Evolutionary conservation across 345 rosid species (phyloP), one percentile per base, ranked within the genome.

Genomic region (Viola odorata): DNA sequence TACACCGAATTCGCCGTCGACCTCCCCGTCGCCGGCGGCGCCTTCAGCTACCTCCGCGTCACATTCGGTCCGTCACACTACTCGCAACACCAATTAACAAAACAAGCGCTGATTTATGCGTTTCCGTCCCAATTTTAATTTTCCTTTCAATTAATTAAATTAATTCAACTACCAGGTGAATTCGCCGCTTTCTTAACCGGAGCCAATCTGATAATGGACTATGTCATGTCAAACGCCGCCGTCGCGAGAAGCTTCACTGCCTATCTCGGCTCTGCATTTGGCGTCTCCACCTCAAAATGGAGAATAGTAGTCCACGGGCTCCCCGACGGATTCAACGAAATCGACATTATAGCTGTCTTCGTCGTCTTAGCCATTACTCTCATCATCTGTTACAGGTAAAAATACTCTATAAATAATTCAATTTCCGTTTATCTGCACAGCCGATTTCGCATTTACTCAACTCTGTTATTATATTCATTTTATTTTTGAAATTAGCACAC

Each of bases 1-100:
- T 92, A 92, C 81, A 92, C 98, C 0, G 98, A 92, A 68, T 92
- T 92, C 71, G 98, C 98, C 63, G 98, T 92, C 9, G 92, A 87
- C 55, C 78, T 92, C 74, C 98, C 96, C 40, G 89, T 92, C n/a
- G 98, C 98, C 53, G 98, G 98, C 40, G 98, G 98, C 17, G 96
- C 98, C 17, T 91, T 89, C 72, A 89, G 92, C 67, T 91, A 89
- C 75, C 82, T 91, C 74, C 87, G 98, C 41, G 80, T 84, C 61
- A 89, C 98, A 17, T 89, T 91, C 53, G 98, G 96, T 82, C 36
- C 48, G 80, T 14, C 6, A 15, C 51, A 23, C n/a, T 4, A 10
- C 64, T 4, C 8, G 50, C 42, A 7, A n/a, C n/a, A n/a, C n/a
- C n/a, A n/a, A n/a, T n/a, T n/a, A n/a, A n/a, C n/a, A n/a, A n/a